These are phyloP conservation scores for Colletotrichum orchidophilum DNA, from an alignment of 2,329 filamentous ascomycete species.

Conservation along the genomic window DNA sequence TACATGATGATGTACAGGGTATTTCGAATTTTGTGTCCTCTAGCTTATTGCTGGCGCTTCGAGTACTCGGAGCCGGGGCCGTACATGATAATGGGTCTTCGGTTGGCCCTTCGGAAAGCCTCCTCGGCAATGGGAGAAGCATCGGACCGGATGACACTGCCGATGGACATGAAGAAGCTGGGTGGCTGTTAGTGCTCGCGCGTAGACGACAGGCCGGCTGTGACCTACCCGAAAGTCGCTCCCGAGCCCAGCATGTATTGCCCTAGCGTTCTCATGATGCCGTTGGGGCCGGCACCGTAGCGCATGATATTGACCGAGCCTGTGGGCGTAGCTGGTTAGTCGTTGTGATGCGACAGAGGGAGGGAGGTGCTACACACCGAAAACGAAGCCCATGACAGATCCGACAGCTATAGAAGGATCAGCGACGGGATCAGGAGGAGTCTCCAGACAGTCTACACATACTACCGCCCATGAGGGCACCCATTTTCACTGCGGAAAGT, in stretches of 20 bases:
- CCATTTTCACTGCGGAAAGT: constrained; percentile 84
- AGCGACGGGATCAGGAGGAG: constrained; percentile 37
- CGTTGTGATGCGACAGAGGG: neutral
- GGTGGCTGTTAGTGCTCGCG: neutral
- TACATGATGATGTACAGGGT: constrained; percentile 30
- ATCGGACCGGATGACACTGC: constrained; percentile 94
- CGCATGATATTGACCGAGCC: constrained; percentile 94
- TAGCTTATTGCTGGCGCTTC: constrained; percentile 32
- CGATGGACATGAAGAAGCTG: constrained; percentile 98
- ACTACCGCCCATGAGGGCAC: constrained; percentile 98
- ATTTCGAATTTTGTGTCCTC: neutral
- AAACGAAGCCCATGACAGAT: constrained; percentile 96
- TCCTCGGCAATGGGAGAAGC: constrained; percentile 79
- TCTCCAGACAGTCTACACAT: constrained; percentile 53
- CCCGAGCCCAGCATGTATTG: constrained; percentile 98
- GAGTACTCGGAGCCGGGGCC: constrained; percentile 44
- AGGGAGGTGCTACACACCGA: constrained; percentile 67
- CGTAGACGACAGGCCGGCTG: neutral
- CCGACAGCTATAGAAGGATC: constrained; percentile 77
- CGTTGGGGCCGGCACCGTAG: constrained; percentile 92
- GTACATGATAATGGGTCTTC: constrained; percentile 76
- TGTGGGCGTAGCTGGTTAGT: constrained; percentile 45
- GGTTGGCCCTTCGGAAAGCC: constrained; percentile 78
- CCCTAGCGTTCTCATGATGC: constrained; percentile 91
- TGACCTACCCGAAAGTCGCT: constrained; percentile 88